These are phyloP conservation scores for Podospora sp. DNA, from an alignment of 495 filamentous ascomycete genomes.

Conservation along the genomic window DNA sequence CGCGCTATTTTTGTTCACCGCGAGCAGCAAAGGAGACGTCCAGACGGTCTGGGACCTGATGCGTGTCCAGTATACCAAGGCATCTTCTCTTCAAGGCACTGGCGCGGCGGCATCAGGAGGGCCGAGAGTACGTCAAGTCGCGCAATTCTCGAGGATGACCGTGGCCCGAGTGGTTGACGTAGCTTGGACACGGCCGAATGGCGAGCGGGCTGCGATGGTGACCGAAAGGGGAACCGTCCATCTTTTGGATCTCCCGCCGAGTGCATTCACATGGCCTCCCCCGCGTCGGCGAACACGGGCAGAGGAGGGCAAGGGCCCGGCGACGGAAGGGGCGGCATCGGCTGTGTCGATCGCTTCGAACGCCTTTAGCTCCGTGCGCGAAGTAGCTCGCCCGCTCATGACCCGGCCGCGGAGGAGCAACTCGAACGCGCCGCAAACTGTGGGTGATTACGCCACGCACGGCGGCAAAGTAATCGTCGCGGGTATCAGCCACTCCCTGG, in stretches of 20 bases:
- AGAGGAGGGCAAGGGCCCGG: constrained; percentile 42
- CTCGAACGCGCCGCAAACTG: constrained; percentile 43
- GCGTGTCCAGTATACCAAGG: constrained; percentile 63
- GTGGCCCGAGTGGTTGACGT: constrained; percentile 88
- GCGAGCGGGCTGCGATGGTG: constrained; percentile 79
- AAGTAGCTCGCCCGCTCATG: constrained; percentile 52
- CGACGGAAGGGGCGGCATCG: constrained; percentile 46
- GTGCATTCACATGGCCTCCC: constrained; percentile 87
- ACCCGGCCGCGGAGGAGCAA: constrained; percentile 53
- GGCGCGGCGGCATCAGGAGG: constrained; percentile 36
- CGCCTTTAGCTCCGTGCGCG: constrained; percentile 68
- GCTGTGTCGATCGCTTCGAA: constrained; percentile 60
- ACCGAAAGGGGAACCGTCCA: constrained; percentile 94
- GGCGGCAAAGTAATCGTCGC: constrained; percentile 80
- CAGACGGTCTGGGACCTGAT: constrained; percentile 93
- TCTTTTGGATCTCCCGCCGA: constrained; percentile 80
- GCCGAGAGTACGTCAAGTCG: constrained; percentile 72
- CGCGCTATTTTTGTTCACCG: constrained; percentile 82
- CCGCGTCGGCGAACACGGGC: constrained; percentile 62
- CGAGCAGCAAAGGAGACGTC: constrained; percentile 88
- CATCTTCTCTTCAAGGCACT: constrained; percentile 51
- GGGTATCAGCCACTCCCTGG: constrained; percentile 80
- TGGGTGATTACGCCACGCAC: constrained; percentile 66
- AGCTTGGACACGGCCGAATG: constrained; percentile 79
- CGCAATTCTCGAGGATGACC: constrained; percentile 86